Evolutionary conservation across 2,329 filamentous ascomycete species (phyloP).

Genomic region (Colletotrichum graminicola): DNA sequence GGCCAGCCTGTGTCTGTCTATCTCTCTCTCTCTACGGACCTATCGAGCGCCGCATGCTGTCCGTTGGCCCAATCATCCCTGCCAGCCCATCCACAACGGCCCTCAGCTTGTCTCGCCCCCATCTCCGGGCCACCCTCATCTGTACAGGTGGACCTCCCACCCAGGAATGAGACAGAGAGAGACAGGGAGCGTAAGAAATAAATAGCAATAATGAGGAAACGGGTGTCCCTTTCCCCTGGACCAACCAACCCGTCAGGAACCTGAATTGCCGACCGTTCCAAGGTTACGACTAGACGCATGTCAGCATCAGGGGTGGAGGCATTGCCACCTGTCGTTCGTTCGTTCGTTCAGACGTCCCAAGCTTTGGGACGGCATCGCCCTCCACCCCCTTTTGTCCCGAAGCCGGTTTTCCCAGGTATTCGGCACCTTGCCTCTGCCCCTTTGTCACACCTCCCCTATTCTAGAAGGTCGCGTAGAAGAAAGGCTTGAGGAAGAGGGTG

Average conservation of each 20-base stretch:
- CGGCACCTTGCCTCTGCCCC: background rate
- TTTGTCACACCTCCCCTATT: background rate
- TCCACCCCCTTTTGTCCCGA: background rate
- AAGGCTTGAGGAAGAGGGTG: background rate
- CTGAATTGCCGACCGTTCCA: background rate
- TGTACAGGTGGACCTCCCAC: background rate
- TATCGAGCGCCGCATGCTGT: background rate
- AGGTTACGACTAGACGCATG: background rate
- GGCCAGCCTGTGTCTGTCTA: background rate
- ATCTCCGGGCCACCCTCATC: background rate
- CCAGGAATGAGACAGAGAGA: background rate
- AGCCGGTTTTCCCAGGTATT: background rate
- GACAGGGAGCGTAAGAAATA: too few species aligned
- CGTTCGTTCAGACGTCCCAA: too few species aligned
- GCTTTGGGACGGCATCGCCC: background rate
- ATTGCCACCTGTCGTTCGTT: background rate
- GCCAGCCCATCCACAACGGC: background rate
- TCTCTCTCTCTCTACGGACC: background rate
- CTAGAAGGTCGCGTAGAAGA: background rate
- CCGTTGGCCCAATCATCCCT: background rate
- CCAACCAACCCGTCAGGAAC: background rate
- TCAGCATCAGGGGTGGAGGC: background rate
- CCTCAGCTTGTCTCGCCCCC: background rate
- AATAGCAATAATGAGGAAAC: background rate
- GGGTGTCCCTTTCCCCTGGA: background rate